phyloP scores from a whole-genome alignment of 805 yeast species.

The Wickerhamiella siamensis region DNA sequence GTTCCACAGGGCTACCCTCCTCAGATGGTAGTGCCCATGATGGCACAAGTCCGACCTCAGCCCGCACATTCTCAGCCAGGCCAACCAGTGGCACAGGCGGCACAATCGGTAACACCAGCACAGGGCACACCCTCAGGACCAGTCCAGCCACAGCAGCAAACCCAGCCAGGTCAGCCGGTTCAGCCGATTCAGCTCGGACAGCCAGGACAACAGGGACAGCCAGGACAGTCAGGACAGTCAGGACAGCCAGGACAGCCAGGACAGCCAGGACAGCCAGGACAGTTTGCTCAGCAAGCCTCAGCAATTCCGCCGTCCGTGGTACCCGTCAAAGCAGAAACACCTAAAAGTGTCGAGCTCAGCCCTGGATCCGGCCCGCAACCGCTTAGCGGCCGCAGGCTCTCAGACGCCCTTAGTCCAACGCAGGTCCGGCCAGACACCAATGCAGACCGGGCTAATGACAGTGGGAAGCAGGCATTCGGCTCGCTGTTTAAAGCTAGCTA shows the following conservation, averaged over 20 bases:
- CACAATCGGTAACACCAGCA: neutral
- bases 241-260: too few relatives aligned
- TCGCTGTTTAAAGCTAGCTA: constrained; percentile 1
- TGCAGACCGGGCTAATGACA: neutral
- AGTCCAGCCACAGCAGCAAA: neutral
- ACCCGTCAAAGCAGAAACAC: too few relatives aligned
- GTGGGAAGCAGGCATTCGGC: neutral
- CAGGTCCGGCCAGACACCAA: neutral
- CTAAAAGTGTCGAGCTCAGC: neutral
- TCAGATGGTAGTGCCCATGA: neutral
- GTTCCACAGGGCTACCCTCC: neutral
- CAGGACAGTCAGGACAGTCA: too few relatives aligned
- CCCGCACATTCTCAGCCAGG: neutral
- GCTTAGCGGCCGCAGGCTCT: neutral
- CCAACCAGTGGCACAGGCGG: neutral
- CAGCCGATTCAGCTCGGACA: too few relatives aligned
- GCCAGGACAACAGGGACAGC: too few relatives aligned
- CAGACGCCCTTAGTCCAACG: neutral
- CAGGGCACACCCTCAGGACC: too few relatives aligned
- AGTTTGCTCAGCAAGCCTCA: too few relatives aligned
- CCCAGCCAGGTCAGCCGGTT: neutral
- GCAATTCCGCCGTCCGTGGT: too few relatives aligned
- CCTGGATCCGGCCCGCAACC: neutral
- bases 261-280: too few relatives aligned
- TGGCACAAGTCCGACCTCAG: neutral